Evolutionary conservation across 257 asterid genomes (phyloP).

Genomic region (Cruciata laevipes): DNA sequence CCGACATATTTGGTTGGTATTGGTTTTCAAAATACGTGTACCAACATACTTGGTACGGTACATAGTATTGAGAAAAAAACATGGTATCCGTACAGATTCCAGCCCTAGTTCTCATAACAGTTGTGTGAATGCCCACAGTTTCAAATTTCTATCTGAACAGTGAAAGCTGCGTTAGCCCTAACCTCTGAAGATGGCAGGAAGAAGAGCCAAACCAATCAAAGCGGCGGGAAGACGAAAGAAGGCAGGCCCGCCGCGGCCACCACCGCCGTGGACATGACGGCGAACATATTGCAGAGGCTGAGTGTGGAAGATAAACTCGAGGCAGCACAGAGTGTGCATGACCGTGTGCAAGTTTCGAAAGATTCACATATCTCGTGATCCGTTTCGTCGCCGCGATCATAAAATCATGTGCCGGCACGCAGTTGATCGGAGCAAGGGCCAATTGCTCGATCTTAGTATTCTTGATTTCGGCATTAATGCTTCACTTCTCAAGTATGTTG

Average conservation of each 20-base stretch:
- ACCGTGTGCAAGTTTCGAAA: conserved; percentile 31
- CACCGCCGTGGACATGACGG: conserved; percentile 43
- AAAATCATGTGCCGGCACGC: conserved; percentile 15
- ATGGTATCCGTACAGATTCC: too few relatives aligned
- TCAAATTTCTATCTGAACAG: too few relatives aligned
- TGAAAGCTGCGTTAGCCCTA: too few relatives aligned
- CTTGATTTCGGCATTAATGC: conserved; percentile 13
- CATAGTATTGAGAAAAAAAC: too few relatives aligned
- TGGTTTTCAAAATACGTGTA: too few relatives aligned
- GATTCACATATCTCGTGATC: conserved; percentile 4
- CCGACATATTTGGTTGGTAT: too few relatives aligned
- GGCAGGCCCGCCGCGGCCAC: not conserved
- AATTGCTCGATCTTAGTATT: conserved; percentile 18
- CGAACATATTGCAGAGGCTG: conserved; percentile 40
- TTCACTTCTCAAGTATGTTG: conserved; percentile 15
- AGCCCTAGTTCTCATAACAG: too few relatives aligned
- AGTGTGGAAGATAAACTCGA: conserved; percentile 32
- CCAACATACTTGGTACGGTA: too few relatives aligned
- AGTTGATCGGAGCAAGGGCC: conserved; percentile 23
- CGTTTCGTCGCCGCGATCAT: not conserved
- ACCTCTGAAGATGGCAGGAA: too few relatives aligned
- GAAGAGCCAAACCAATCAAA: too few relatives aligned
- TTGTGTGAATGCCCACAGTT: too few relatives aligned
- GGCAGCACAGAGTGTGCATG: conserved; percentile 40
- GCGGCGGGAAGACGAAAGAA: not conserved